phyloP scores from a whole-genome alignment of 495 filamentous ascomycete species.

The Aspergillus ellipticus region DNA sequence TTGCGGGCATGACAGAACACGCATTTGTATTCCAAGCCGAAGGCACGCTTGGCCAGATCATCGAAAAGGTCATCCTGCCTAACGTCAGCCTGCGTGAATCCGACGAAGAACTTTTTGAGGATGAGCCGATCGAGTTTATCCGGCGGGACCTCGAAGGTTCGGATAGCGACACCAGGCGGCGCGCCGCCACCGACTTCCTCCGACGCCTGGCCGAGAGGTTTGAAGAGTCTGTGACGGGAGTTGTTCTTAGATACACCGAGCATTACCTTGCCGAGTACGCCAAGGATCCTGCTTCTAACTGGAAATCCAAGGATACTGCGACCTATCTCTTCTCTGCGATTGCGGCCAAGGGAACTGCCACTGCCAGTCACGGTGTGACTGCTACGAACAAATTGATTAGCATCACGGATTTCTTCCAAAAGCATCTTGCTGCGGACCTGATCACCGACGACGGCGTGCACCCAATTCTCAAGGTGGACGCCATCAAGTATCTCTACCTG shows the following conservation, averaged over 20 bases:
- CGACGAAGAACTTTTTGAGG: constrained; percentile 93
- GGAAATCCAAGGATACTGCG: constrained; percentile 96
- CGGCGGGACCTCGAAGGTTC: constrained; percentile 93
- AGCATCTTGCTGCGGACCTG: constrained; percentile 81
- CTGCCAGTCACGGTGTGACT: constrained; percentile 79
- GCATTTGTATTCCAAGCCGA: constrained; percentile 82
- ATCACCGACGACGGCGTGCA: constrained; percentile 60
- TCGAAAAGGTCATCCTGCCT: constrained; percentile 92
- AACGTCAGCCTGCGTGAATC: constrained; percentile 87
- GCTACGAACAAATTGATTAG: constrained; percentile 80
- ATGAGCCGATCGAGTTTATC: constrained; percentile 99
- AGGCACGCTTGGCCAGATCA: constrained; percentile 69
- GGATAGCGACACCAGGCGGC: constrained; percentile 85
- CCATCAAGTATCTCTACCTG: constrained; percentile 93
- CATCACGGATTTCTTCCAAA: constrained; percentile 89
- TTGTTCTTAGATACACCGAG: constrained; percentile 77
- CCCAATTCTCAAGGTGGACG: constrained; percentile 91
- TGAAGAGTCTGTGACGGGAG: constrained; percentile 73
- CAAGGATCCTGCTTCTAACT: constrained; percentile 66
- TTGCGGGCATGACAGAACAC: constrained; percentile 70
- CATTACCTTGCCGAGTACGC: constrained; percentile 70
- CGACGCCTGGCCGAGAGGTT: constrained; percentile 83
- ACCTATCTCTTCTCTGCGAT: constrained; percentile 93
- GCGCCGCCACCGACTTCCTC: constrained; percentile 92
- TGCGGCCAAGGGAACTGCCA: constrained; percentile 83